Evolutionary conservation across 176 grass and related monocot genomes (phyloP).

Genomic region (Eleusine indica): DNA sequence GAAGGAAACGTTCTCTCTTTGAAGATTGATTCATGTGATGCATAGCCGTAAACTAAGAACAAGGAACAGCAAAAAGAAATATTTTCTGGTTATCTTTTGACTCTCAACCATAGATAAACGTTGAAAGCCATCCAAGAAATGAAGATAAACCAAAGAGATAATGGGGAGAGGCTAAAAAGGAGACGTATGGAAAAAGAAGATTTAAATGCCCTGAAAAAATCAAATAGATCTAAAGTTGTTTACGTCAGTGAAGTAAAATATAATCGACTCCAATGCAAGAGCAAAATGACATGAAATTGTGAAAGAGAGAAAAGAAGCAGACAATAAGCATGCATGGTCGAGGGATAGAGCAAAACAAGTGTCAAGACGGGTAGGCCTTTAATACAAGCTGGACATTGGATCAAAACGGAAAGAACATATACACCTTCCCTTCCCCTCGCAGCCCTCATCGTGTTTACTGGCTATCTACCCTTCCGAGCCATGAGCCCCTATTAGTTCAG

Average conservation of each 20-base stretch:
- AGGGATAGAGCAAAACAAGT: conserved; percentile 25
- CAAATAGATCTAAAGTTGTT: conserved; percentile 27
- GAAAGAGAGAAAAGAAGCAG: not conserved
- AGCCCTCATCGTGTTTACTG: conserved; percentile 24
- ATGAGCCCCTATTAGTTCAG: conserved; percentile 15
- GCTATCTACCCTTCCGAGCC: not conserved
- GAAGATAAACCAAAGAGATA: conserved; percentile 23
- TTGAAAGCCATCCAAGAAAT: conserved; percentile 19
- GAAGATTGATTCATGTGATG: not conserved
- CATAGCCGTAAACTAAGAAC: conserved; percentile 36
- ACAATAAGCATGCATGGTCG: not conserved
- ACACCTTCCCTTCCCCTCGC: conserved; percentile 24
- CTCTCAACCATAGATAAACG: not conserved
- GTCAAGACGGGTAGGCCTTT: conserved; percentile 23
- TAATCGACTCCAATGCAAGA: not conserved
- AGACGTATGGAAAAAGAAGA: not conserved
- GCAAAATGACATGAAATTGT: conserved; percentile 14
- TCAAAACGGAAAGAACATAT: conserved; percentile 57
- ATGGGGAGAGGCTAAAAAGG: not conserved
- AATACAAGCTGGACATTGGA: not conserved
- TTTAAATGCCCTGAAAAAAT: not conserved
- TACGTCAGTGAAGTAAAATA: not conserved
- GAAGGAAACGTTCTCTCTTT: not conserved
- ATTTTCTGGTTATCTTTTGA: not conserved
- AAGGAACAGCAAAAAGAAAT: conserved; percentile 15